These are phyloP conservation scores for Byssoonygena ceratinophila DNA, from an alignment of 2,329 filamentous ascomycete genomes.

Conservation along the genomic window DNA sequence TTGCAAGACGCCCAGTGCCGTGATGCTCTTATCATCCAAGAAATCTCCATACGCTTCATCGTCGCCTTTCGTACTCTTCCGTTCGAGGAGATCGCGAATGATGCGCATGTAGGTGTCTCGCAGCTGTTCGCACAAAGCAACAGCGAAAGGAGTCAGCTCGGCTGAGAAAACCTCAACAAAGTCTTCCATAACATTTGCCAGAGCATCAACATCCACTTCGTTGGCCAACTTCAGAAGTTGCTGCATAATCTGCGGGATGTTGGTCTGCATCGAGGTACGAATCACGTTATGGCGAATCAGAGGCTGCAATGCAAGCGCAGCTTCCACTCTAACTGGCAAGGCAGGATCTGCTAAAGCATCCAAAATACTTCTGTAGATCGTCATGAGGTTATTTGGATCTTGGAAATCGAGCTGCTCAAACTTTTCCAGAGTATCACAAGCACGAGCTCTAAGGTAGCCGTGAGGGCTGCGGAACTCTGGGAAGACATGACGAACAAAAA, in stretches of 20 bases:
- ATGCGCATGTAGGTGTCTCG: constrained; percentile 94
- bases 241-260: constrained; percentile 98
- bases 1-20: constrained; percentile 86
- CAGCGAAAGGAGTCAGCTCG: constrained; percentile 91
- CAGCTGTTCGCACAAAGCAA: constrained; percentile 88
- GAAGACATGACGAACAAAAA: constrained; percentile 96
- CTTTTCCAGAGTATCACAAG: constrained; percentile 95
- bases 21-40: constrained; percentile 96
- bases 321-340: constrained; percentile 86
- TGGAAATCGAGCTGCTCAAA: constrained; percentile 97
- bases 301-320: constrained; percentile 84
- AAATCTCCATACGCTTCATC: constrained; percentile 79
- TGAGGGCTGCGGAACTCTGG: constrained; percentile 90
- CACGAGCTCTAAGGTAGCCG: constrained; percentile 84
- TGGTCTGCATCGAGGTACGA: constrained; percentile 88
- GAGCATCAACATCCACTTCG: constrained; percentile 91
- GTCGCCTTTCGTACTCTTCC: constrained; percentile 62
- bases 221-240: constrained; percentile 94
- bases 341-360: constrained; percentile 94
- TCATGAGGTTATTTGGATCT: constrained; percentile 86
- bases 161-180: constrained; percentile 98
- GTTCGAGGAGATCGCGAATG: constrained; percentile 79
- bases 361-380: constrained; percentile 92
- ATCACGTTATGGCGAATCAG: constrained; percentile 93
- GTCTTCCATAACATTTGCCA: constrained; percentile 98